Base-by-base conservation (phyloP, 805 yeast species). In the Priceomyces medius region DNA sequence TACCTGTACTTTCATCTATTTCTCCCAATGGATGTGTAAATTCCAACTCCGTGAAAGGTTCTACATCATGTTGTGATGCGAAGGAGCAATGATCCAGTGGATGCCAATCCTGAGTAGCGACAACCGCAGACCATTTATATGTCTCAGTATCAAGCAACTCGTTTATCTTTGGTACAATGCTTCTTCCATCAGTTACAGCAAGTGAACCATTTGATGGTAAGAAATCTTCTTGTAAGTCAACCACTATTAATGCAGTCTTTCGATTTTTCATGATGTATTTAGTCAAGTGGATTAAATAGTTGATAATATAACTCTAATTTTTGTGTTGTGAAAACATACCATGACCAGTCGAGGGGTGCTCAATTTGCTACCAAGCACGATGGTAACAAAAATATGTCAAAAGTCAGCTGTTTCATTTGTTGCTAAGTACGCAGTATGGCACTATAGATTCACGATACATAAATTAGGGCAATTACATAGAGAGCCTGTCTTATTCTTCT, bases 91-190 rank as follows among this genome's bases (percentile, higher is more conserved):
- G 98, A 51, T 77, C 71, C 9, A 47, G 29, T 0, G 97, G 95
- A 59, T 90, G 98, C 93, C 95, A 88, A 57, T 90, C 98, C 56
- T 83, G 80, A 2, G 95, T 83, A 28, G 87, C 82, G 0, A 85
- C 76, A 1, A 88, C 68, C 5, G 80, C 63, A 33, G 71, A 68
- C 91, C 93, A 89, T 3, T 71, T 56, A 40, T 64, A 71, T 28
- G 58, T 47, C 0, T 58, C 41, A 12, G 64, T 55, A 20, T 71
- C 58, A 7, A 80, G 50, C 31, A 88, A 61, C 1, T 70, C 53
- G 21, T 73, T 59, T 26, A 88, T 77, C 0, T 68, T 66, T 0
- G 75, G 69, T 16, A 88, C 71, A 7, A 87, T 66, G 0, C 61
- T 64, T 10, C 83, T 68, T 3, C 95, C 97, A 5, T 72, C 66